Percentiles rank a stretch among this genome's conserved stretches.
Evolutionary conservation across 352 stramenopile species (phyloP).

Genomic region (Globisporangium paddicum): DNA sequence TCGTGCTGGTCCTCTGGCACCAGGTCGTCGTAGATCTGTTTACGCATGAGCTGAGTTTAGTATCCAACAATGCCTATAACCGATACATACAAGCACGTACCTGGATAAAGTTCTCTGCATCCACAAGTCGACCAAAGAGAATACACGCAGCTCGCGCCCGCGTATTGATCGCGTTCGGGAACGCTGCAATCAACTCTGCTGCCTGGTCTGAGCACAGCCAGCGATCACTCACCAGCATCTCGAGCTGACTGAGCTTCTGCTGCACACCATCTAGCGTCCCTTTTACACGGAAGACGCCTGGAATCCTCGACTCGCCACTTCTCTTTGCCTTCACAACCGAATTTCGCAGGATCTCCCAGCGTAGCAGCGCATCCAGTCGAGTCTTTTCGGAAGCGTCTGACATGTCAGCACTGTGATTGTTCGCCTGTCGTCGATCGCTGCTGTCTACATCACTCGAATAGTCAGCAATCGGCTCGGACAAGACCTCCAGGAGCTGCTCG

Average conservation of each 20-base stretch:
- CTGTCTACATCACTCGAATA: background rate
- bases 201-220: slow-evolving; percentile 55
- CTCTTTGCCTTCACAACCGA: slow-evolving; percentile 13
- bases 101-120: slow-evolving; percentile 71
- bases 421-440: background rate
- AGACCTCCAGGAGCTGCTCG: slow-evolving; percentile 45
- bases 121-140: slow-evolving; percentile 60
- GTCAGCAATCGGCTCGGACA: slow-evolving; percentile 5
- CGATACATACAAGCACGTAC: slow-evolving; percentile 17
- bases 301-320: background rate
- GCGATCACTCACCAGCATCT: slow-evolving; percentile 43
- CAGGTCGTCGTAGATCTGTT: slow-evolving; percentile 46
- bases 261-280: slow-evolving; percentile 20
- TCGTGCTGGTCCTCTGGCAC: slow-evolving; percentile 50
- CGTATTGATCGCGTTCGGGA: slow-evolving; percentile 45
- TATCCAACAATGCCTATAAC: background rate
- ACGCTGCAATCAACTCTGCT: slow-evolving; percentile 24
- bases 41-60: background rate
- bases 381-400: slow-evolving; percentile 2
- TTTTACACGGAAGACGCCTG: slow-evolving; percentile 17
- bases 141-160: slow-evolving; percentile 49
- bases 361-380: slow-evolving; percentile 21
- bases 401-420: background rate
- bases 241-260: slow-evolving; percentile 31
- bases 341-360: slow-evolving; percentile 35